These are phyloP conservation scores for Plasmodium gonderi DNA, from an alignment of 169 alveolate species.

Conservation along the genomic window DNA sequence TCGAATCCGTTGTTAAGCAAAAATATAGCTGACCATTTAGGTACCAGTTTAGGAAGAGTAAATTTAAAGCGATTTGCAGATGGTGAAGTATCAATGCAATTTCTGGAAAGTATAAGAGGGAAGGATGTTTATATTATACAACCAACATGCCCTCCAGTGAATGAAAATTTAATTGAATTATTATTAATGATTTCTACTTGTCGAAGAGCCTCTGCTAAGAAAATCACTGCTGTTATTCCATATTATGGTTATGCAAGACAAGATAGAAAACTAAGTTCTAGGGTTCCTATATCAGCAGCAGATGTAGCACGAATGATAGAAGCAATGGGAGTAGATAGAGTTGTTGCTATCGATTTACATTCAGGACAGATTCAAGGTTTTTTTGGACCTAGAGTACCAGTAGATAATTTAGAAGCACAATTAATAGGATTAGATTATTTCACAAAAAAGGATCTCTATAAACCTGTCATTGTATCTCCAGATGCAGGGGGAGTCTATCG, in stretches of 20 bases:
- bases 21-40: slow-evolving; percentile 80
- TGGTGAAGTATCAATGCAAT: slow-evolving; percentile 94
- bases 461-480: slow-evolving; percentile 95
- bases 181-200: slow-evolving; percentile 95
- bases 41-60: slow-evolving; percentile 83
- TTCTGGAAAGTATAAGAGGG: slow-evolving; percentile 92
- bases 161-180: slow-evolving; percentile 95
- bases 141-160: slow-evolving; percentile 97
- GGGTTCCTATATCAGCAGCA: slow-evolving; percentile 95
- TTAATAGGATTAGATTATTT: slow-evolving; percentile 90
- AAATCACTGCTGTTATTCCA: slow-evolving; percentile 96
- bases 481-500: slow-evolving; percentile 93
- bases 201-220: slow-evolving; percentile 96
- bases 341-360: slow-evolving; percentile 95
- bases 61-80: slow-evolving; percentile 92
- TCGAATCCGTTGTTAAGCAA: slow-evolving; percentile 75
- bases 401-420: slow-evolving; percentile 92
- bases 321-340: slow-evolving; percentile 96
- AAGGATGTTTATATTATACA: slow-evolving; percentile 94
- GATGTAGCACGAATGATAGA: slow-evolving; percentile 95
- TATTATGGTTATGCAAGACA: slow-evolving; percentile 97
- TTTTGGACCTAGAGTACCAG: slow-evolving; percentile 95
- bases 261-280: slow-evolving; percentile 89
- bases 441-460: slow-evolving; percentile 79
- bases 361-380: slow-evolving; percentile 95